phyloP scores from a whole-genome alignment of 1,284 basidiomycete genomes.

The Boletus subluridellus region DNA sequence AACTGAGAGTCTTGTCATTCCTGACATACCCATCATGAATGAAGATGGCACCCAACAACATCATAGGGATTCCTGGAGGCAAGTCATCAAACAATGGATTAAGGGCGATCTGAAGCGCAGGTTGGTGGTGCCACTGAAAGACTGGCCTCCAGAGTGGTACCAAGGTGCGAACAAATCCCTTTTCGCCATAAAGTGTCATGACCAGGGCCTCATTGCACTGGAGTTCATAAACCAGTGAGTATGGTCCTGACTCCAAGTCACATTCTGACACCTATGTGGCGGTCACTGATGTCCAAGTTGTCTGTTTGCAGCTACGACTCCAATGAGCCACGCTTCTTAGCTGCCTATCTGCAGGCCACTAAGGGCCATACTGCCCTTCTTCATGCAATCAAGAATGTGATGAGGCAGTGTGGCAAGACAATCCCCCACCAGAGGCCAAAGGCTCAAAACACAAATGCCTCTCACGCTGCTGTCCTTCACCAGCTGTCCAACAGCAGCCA shows the following conservation, averaged over 20 bases:
- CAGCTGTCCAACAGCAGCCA: neutral
- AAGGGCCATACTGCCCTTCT: neutral
- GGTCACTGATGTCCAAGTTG: neutral
- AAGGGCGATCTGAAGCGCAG: neutral
- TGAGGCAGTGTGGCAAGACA: neutral
- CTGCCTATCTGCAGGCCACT: neutral
- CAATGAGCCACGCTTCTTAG: neutral
- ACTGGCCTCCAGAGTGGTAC: neutral
- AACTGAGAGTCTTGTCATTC: neutral
- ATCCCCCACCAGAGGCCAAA: neutral
- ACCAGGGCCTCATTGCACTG: neutral
- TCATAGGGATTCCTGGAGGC: neutral
- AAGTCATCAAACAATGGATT: neutral
- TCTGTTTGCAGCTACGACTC: neutral
- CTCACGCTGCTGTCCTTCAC: neutral
- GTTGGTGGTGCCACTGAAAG: neutral
- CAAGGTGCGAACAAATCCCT: neutral
- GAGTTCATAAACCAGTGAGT: neutral
- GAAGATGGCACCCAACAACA: neutral
- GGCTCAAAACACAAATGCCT: neutral
- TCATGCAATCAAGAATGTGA: neutral
- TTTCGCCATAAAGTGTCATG: neutral
- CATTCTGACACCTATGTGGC: neutral
- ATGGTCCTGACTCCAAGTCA: neutral
- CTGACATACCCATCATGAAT: neutral